Conservation (phyloP, 768 basidiomycete genomes). For the Lactarius deliciosus region DNA sequence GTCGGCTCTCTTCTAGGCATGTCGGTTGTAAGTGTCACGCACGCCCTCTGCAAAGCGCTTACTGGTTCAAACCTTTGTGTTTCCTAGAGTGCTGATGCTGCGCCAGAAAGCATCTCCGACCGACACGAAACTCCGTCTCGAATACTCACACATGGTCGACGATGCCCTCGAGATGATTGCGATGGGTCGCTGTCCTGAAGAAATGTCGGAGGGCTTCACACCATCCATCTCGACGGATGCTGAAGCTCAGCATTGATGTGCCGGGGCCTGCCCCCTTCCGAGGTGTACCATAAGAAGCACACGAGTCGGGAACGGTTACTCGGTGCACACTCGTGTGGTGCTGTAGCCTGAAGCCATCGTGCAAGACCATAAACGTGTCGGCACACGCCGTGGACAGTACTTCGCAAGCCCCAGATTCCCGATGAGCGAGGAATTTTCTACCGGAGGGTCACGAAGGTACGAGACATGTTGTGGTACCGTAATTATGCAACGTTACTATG, state of each 20-base stretch:
- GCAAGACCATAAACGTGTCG: neutral
- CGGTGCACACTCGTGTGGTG: neutral
- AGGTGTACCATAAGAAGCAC: neutral
- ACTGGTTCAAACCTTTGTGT: neutral
- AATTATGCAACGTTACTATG: neutral
- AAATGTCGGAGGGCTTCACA: neutral
- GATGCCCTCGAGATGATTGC: conserved; percentile 25
- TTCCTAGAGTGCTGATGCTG: conserved; percentile 26
- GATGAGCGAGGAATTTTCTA: neutral
- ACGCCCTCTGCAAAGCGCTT: neutral
- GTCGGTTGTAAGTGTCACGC: conserved; percentile 16
- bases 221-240: neutral
- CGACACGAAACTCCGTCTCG: conserved; percentile 17
- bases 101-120: conserved; percentile 24
- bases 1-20: conserved; percentile 11
- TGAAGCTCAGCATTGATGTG: neutral
- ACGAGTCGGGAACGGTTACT: neutral
- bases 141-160: conserved; percentile 13
- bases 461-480: neutral
- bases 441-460: conserved; percentile 12
- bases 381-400: neutral
- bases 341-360: neutral
- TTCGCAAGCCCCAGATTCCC: neutral
- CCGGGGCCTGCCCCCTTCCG: neutral
- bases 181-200: neutral